phyloP scores from a whole-genome alignment of 2,329 filamentous ascomycete genomes.

The Zymoseptoria ardabiliae region DNA sequence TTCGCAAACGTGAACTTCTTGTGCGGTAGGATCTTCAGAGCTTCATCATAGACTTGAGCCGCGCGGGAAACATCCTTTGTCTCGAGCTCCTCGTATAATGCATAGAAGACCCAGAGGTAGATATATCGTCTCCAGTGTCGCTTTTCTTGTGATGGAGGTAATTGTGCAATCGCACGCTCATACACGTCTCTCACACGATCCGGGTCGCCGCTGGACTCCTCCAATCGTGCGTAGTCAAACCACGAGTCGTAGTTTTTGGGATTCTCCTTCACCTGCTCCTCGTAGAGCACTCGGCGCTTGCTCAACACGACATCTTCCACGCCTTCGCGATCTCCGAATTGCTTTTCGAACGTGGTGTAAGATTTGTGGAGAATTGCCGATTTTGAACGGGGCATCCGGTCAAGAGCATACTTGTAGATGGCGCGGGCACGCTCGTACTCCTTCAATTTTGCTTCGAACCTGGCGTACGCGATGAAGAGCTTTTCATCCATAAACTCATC shows the following conservation, averaged over 20 bases:
- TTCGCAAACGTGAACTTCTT: conserved; percentile 98
- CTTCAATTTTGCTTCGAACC: conserved; percentile 88
- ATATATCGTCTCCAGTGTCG: conserved; percentile 96
- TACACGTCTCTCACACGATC: conserved; percentile 88
- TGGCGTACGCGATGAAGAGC: conserved; percentile 90
- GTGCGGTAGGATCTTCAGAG: conserved; percentile 80
- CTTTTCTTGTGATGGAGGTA: conserved; percentile 93
- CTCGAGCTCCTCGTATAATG: conserved; percentile 86
- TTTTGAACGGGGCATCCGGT: conserved; percentile 81
- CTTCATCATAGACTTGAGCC: conserved; percentile 84
- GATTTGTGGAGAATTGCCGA: conserved; percentile 81
- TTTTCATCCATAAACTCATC: conserved; percentile 96
- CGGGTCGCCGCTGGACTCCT: conserved; percentile 74
- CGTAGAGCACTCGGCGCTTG: conserved; percentile 86
- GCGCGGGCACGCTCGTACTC: conserved; percentile 89
- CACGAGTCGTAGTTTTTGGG: conserved; percentile 94
- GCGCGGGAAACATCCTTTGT: conserved; percentile 71
- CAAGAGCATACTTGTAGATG: conserved; percentile 94
- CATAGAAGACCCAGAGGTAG: conserved; percentile 97
- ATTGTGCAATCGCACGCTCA: conserved; percentile 88
- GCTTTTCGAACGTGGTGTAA: conserved; percentile 97
- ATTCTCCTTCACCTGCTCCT: conserved; percentile 88
- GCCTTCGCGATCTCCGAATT: conserved; percentile 86
- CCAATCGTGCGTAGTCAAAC: conserved; percentile 90
- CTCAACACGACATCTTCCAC: conserved; percentile 95